phyloP scores from a whole-genome alignment of 805 yeast species.

The Scheffersomyces coipomensis region DNA sequence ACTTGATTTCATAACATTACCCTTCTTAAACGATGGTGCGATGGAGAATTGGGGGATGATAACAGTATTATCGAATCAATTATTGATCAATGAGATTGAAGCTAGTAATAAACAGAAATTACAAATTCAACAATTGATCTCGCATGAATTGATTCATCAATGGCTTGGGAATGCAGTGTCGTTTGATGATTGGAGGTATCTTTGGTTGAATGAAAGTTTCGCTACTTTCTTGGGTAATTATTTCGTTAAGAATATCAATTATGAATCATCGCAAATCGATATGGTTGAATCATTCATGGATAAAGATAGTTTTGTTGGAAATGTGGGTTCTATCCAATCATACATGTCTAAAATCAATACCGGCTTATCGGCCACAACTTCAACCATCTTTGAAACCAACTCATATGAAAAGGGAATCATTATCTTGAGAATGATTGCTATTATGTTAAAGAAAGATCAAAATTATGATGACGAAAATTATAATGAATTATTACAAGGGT shows the following conservation, averaged over 20 bases:
- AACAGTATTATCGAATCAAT: constrained; percentile 54
- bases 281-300: constrained; percentile 30
- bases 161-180: constrained; percentile 73
- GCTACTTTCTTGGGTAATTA: constrained; percentile 71
- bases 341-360: constrained; percentile 30
- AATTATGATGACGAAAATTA: constrained; percentile 5
- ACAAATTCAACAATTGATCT: constrained; percentile 53
- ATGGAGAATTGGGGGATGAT: constrained; percentile 80
- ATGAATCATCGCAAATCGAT: constrained; percentile 6
- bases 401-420: constrained; percentile 63
- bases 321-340: constrained; percentile 33
- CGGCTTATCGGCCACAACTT: constrained; percentile 20
- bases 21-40: constrained; percentile 73
- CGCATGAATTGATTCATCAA: constrained; percentile 77
- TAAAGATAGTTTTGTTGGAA: constrained; percentile 27
- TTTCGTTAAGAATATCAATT: constrained; percentile 26
- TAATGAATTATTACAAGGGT: constrained; percentile 7
- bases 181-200: constrained; percentile 63
- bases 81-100: constrained; percentile 20
- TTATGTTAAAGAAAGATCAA: constrained; percentile 23
- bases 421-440: constrained; percentile 47
- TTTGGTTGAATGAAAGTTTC: constrained; percentile 78
- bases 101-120: constrained; percentile 21
- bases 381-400: constrained; percentile 48
- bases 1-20: constrained; percentile 66